A percentile compares a stretch with the other conserved stretches of the same genome.
These are phyloP conservation scores for Saccharomycopsis hybrid DNA, from an alignment of 1,139 yeast genomes.

Conservation along the genomic window DNA sequence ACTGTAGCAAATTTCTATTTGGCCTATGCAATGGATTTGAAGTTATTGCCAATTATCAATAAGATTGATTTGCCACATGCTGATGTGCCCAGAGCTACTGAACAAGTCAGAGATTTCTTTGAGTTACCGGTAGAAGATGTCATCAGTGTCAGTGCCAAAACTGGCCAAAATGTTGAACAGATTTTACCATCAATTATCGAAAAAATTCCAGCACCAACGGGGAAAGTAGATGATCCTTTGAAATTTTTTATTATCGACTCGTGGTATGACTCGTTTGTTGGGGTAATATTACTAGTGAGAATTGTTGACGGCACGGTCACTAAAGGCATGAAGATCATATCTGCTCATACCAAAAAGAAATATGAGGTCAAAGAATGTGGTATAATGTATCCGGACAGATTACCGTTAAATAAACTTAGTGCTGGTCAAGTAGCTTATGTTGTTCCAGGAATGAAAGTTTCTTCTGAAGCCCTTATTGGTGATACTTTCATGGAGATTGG, in stretches of 20 bases:
- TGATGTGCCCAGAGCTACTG: conserved; percentile 72
- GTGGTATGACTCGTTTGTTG: conserved; percentile 92
- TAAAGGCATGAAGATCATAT: conserved; percentile 67
- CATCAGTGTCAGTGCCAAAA: conserved; percentile 85
- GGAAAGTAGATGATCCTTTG: conserved; percentile 49
- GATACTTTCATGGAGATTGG: conserved; percentile 81
- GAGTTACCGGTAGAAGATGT: conserved; percentile 73
- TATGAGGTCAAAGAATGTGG: conserved; percentile 93
- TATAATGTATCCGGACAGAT: conserved; percentile 86
- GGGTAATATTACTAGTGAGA: conserved; percentile 80
- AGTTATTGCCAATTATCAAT: conserved; percentile 82
- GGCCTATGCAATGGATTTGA: conserved; percentile 80
- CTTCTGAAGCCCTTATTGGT: conserved; percentile 83
- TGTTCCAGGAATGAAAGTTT: conserved; percentile 87
- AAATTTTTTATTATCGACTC: conserved; percentile 85
- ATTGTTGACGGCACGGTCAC: conserved; percentile 76
- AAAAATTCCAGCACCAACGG: conserved; percentile 69
- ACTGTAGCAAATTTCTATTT: conserved; percentile 92
- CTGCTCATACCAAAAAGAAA: conserved; percentile 68
- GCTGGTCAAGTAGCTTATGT: conserved; percentile 96
- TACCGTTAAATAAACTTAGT: conserved; percentile 51
- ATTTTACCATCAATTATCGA: conserved; percentile 76
- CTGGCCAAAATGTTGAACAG: conserved; percentile 71
- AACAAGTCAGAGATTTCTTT: conserved; percentile 77
- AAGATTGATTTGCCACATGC: conserved; percentile 90